Conservation (phyloP, 2,329 filamentous ascomycete genomes). For the Fusarium lateritium region DNA sequence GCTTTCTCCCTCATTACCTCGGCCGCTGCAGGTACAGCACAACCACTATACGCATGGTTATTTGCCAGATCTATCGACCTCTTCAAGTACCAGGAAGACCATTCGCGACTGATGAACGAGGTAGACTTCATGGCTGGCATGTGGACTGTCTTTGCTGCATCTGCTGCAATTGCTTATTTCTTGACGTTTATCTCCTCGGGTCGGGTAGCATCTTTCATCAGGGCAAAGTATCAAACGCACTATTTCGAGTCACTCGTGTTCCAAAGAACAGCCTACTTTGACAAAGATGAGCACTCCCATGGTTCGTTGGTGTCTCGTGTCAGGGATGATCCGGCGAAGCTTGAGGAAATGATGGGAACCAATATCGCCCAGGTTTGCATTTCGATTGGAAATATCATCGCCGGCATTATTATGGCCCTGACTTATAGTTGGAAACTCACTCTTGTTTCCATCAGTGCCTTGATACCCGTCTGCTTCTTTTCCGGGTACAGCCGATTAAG, state of each 20-base stretch:
- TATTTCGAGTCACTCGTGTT: constrained; percentile 73
- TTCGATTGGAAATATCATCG: constrained; percentile 75
- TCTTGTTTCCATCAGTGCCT: constrained; percentile 75
- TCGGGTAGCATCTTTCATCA: constrained; percentile 63
- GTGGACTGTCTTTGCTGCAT: constrained; percentile 48
- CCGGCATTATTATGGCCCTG: constrained; percentile 77
- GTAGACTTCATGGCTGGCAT: constrained; percentile 57
- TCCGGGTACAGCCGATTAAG: constrained; percentile 67
- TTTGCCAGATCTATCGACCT: too few relatives aligned
- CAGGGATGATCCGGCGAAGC: constrained; percentile 69
- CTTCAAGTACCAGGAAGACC: too few relatives aligned
- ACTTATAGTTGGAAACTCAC: constrained; percentile 84
- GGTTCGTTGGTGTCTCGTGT: constrained; percentile 72
- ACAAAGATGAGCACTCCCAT: constrained; percentile 70
- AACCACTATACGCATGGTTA: too few relatives aligned
- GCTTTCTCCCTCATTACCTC: too few relatives aligned
- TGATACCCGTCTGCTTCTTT: constrained; percentile 64
- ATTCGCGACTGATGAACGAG: too few relatives aligned
- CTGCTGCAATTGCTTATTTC: too few relatives aligned
- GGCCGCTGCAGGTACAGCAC: too few relatives aligned
- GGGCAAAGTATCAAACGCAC: constrained; percentile 69
- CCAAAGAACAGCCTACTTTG: constrained; percentile 73
- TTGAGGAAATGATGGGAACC: constrained; percentile 74
- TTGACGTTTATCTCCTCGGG: too few relatives aligned
- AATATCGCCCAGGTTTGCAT: constrained; percentile 75